phyloP scores from a whole-genome alignment of 169 alveolate genomes.

The Blepharisma undulans region DNA sequence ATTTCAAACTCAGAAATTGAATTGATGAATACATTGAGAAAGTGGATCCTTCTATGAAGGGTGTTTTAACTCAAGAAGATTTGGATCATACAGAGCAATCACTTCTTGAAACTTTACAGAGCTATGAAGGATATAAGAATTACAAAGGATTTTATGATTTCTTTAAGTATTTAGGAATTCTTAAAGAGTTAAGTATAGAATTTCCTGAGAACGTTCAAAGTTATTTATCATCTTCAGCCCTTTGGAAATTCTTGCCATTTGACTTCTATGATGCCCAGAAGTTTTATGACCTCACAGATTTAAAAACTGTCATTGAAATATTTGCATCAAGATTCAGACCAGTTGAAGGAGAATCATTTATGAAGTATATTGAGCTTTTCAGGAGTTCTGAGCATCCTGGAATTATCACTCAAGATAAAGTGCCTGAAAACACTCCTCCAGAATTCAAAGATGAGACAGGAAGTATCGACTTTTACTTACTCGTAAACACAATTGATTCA shows the following conservation, averaged over 20 bases:
- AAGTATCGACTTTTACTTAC: slow-evolving; percentile 3
- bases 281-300: neutral
- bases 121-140: slow-evolving; percentile 5
- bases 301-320: neutral
- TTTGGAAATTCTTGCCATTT: neutral
- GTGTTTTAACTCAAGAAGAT: slow-evolving; percentile 21
- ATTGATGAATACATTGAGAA: slow-evolving; percentile 16
- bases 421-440: slow-evolving; percentile 7
- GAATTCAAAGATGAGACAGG: neutral
- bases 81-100: neutral
- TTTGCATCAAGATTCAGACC: neutral
- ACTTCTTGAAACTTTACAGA: neutral
- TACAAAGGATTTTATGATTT: slow-evolving; percentile 31
- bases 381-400: slow-evolving; percentile 1
- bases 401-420: neutral
- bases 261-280: slow-evolving; percentile 24
- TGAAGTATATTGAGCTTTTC: neutral
- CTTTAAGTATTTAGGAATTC: slow-evolving; percentile 7
- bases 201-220: neutral
- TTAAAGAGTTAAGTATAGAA: neutral
- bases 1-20: neutral
- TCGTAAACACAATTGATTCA: neutral
- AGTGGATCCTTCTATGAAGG: slow-evolving; percentile 40
- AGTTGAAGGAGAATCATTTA: neutral
- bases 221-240: neutral